These are phyloP conservation scores for Serendipita sp. DNA, from an alignment of 1,284 basidiomycete species.

Conservation along the genomic window DNA sequence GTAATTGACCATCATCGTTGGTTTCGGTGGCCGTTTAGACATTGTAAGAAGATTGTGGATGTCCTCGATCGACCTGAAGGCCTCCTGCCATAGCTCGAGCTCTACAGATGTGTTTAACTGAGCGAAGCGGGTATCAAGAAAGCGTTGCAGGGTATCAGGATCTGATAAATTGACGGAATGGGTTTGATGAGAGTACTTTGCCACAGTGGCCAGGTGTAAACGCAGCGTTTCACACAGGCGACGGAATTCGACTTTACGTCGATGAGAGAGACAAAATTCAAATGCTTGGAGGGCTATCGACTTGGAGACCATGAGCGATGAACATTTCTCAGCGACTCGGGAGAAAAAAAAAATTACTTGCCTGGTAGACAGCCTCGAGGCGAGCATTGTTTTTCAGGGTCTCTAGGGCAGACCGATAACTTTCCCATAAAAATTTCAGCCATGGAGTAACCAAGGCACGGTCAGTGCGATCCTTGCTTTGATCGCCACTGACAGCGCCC, in stretches of 20 bases:
- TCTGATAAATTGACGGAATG: conserved; percentile 98
- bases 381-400: conserved; percentile 95
- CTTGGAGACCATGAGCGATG: conserved; percentile 25
- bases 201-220: conserved; percentile 86
- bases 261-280: conserved; percentile 88
- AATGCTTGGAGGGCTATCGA: conserved; percentile 96
- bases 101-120: conserved; percentile 98
- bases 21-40: conserved; percentile 82
- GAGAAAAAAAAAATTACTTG: conserved; percentile 23
- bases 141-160: conserved; percentile 89
- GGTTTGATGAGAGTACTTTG: conserved; percentile 89
- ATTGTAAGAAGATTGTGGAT: conserved; percentile 91
- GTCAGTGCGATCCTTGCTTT: conserved; percentile 91
- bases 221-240: conserved; percentile 94
- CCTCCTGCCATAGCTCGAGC: conserved; percentile 98
- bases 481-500: conserved; percentile 78
- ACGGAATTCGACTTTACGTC: conserved; percentile 95
- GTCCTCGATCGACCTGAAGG: conserved; percentile 96
- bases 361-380: conserved; percentile 90
- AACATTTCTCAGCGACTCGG: neutral
- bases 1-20: conserved; percentile 97
- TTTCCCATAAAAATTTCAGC: conserved; percentile 98
- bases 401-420: conserved; percentile 91
- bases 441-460: conserved; percentile 91
- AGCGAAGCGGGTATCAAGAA: conserved; percentile 95